phyloP scores from a whole-genome alignment of 805 yeast genomes.

The Ogataea methylovora region DNA sequence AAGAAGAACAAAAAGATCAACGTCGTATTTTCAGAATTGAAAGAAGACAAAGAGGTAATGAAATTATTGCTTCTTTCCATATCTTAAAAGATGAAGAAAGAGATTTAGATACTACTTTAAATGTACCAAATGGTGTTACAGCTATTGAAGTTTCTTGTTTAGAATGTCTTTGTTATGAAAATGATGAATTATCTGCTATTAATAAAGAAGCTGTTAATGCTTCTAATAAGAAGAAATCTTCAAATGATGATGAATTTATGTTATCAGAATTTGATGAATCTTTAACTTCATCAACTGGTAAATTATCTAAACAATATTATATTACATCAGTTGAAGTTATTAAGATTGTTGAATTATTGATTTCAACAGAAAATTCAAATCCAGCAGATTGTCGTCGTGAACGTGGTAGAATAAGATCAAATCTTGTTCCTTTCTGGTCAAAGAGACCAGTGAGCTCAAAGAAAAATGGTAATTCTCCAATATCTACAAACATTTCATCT shows the following conservation, averaged over 20 bases:
- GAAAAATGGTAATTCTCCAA: constrained; percentile 12
- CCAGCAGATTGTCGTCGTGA: constrained; percentile 50
- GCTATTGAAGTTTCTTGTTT: constrained; percentile 56
- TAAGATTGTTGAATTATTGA: constrained; percentile 53
- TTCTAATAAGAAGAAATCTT: background rate
- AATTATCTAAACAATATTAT: constrained; percentile 30
- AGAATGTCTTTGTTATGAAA: constrained; percentile 30
- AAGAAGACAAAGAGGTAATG: constrained; percentile 40
- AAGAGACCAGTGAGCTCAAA: constrained; percentile 48
- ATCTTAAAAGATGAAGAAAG: constrained; percentile 46
- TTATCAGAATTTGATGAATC: background rate
- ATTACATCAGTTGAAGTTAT: constrained; percentile 64
- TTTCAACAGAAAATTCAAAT: constrained; percentile 40
- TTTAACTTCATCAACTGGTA: background rate
- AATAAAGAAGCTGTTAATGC: too few species aligned
- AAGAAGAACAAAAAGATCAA: constrained; percentile 37
- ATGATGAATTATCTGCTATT: constrained; percentile 18
- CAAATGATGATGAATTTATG: background rate
- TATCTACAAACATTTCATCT: constrained; percentile 4
- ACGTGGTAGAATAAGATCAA: constrained; percentile 59
- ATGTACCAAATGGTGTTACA: constrained; percentile 34
- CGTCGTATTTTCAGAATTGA: constrained; percentile 54
- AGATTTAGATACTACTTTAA: constrained; percentile 30
- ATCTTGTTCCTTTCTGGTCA: constrained; percentile 62
- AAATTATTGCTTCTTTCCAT: constrained; percentile 39